Base-by-base conservation (phyloP, 2,329 filamentous ascomycete species). In the Sclerotinia minor region DNA sequence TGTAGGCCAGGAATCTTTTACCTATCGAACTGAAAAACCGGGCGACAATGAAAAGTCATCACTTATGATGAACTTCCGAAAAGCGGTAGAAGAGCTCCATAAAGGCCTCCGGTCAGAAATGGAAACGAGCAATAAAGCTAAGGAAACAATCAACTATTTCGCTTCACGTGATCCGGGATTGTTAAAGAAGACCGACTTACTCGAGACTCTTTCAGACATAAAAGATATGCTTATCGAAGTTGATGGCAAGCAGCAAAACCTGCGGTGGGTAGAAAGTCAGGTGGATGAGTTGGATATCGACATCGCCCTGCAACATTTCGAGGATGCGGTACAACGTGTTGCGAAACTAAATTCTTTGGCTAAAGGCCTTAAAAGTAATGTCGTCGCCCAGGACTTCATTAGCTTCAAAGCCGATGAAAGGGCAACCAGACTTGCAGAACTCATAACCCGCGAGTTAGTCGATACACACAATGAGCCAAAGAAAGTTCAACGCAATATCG, bases 281-380 rank as follows among this genome's bases (percentile, higher is more conserved):
- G 91, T 99, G 78, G 95, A 99, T 76, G 92, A 96, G 76, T 86
- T 99, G 7, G 95, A 99, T 76, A 98, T 98, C 74, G 90, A 96
- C 74, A 94, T 99, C 75, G 94, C 95, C 0, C 84, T 97, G 63
- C 94, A 98, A 77, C 86, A 87, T 53, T 95, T 97, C 72, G 93
- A 97, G 74, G 86, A 89, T 26, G 91, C 95, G 0, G 95, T 98
- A 0, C 84, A 85, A 6, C 87, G 89, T 41, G 90, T 97, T 1
- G 95, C 98, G 78, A 92, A 92, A 75, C 83, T 99, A 50, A 91
- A 94, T 73, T 86, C 85, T 55, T 83, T 98, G 32, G 91, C 91
- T 0, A 88, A 90, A 70, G 87, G 89, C 1, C 85, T 98, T 47
- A 94, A 94, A 79, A 91, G 90, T 75, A 97, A 98, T 74, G 83